Evolutionary conservation across 352 stramenopile species (phyloP), one percentile per base, ranked within the genome.

Genomic region (Globisporangium perplexum): DNA sequence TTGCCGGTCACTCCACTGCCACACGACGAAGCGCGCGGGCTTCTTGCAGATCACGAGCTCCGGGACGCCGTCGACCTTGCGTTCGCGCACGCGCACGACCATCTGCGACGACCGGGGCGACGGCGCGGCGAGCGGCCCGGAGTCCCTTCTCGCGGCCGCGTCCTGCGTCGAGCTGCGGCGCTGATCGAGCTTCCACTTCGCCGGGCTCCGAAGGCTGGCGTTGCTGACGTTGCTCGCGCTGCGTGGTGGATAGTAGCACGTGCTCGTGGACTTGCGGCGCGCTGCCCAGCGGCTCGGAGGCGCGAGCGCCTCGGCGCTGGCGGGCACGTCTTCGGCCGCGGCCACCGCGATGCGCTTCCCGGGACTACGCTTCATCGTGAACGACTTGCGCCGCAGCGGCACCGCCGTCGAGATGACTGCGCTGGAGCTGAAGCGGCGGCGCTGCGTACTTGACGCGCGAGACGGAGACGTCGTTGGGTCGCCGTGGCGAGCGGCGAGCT

Each of bases 41-140:
- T 72, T 70, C 54, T 89, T 89, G 45, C 63, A 51, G 51, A 90
- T 85, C 50, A 88, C 72, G 20, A 90, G 65, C 53, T 90, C 68
- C 1, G 70, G 74, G 22, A 78, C 61, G 31, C 76, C 72, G 24
- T 82, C 74, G 14, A 57, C 58, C 22, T 68, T 70, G 20, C 74
- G 72, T 42, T 75, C 70, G 46, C 74, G 69, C 8, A 88, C 72
- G 48, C 68, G 71, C 7, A 90, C 31, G 4, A 90, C 59, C 68
- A 88, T 77, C 57, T 86, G 68, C 0, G 68, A 80, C 14, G 66
- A 78, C 7, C 63, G 44, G 14, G 67, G 44, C 1, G 58, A 63
- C 26, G 63, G 20, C 1, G 46, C n/a, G 14, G 54, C 24, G 2
- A 38, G 30, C 7, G 30, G 12, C 7, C 30, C n/a, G 7, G 26